Evolutionary conservation across 164 flowering plant genomes (phyloP).

Genomic region (Kingdonia uniflora): DNA sequence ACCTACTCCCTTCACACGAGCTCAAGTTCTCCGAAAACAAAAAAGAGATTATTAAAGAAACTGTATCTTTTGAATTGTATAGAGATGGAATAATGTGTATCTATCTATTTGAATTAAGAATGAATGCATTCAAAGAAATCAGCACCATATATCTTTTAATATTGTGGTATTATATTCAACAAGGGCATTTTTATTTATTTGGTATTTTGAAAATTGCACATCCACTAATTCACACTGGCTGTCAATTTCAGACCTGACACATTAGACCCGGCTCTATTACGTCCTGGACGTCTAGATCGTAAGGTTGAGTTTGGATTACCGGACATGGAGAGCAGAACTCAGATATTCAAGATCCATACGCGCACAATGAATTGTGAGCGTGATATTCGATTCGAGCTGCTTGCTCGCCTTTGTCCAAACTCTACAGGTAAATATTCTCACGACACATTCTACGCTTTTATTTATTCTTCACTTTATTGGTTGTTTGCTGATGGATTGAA

Average conservation of each 20-base stretch:
- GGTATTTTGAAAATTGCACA: too few species aligned
- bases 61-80: too few species aligned
- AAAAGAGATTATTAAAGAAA: too few species aligned
- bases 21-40: too few species aligned
- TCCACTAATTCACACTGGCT: too few species aligned
- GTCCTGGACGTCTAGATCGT: constrained; percentile 92
- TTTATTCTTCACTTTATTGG: not conserved
- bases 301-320: constrained; percentile 98
- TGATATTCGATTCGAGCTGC: constrained; percentile 85
- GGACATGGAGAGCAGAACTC: constrained; percentile 90
- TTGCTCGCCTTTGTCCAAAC: constrained; percentile 97
- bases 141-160: too few species aligned
- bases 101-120: too few species aligned
- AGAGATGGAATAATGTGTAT: too few species aligned
- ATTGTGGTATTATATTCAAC: too few species aligned
- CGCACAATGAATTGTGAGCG: constrained; percentile 98
- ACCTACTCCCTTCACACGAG: too few species aligned
- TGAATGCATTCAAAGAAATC: too few species aligned
- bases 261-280: constrained; percentile 82
- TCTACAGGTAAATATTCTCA: constrained; percentile 60
- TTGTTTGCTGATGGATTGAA: not conserved
- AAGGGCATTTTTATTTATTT: too few species aligned
- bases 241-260: constrained; percentile 97
- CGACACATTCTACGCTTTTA: not conserved
- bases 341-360: constrained; percentile 91